Evolutionary conservation across 2,329 filamentous ascomycete genomes (phyloP).

Genomic region (Beauveria pseudobassiana): DNA sequence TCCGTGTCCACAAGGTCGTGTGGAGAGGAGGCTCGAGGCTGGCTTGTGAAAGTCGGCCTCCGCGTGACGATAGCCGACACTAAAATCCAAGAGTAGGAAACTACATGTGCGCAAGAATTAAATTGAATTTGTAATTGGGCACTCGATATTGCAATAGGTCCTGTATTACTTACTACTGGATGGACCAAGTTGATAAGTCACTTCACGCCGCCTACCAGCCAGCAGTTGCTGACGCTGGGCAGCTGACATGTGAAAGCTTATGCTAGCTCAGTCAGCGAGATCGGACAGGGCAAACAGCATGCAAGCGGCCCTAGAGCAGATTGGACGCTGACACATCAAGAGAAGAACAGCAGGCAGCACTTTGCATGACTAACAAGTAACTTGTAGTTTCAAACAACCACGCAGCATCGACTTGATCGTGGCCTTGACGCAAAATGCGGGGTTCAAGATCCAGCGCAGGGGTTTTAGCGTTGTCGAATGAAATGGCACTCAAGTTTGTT

Average conservation of each 20-base stretch:
- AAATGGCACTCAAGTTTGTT: no score
- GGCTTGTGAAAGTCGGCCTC: constrained; percentile 2
- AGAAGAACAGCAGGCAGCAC: no score
- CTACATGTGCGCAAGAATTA: neutral
- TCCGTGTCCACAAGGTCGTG: neutral
- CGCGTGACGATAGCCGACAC: neutral
- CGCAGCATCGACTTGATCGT: no score
- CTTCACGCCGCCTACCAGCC: neutral
- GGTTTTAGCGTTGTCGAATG: no score
- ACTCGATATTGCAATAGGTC: neutral
- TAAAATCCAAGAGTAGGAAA: neutral
- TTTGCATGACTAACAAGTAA: no score
- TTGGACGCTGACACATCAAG: no score
- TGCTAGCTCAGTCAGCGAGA: neutral
- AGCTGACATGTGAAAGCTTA: neutral
- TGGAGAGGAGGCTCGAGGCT: neutral
- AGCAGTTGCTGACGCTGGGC: neutral
- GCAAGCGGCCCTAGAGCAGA: no score
- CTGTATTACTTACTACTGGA: neutral
- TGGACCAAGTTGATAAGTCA: neutral
- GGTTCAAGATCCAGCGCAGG: no score
- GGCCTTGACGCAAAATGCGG: no score
- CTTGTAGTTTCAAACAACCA: no score
- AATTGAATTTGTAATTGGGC: neutral
- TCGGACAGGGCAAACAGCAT: no score